These are phyloP conservation scores for Ophiobolus disseminans DNA, from an alignment of 2,329 filamentous ascomycete species.

Conservation along the genomic window DNA sequence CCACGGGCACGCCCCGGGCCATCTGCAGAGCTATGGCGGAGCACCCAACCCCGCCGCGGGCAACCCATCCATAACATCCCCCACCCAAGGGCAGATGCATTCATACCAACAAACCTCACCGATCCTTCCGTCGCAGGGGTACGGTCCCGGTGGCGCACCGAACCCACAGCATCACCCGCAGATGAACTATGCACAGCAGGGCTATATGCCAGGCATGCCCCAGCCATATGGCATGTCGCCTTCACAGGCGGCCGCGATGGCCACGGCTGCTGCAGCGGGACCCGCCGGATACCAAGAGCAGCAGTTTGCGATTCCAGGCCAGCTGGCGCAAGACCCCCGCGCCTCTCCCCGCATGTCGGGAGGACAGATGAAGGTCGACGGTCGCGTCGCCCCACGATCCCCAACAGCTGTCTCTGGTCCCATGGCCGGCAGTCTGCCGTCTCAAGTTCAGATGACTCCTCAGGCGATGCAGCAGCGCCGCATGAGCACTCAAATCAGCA, in stretches of 20 bases:
- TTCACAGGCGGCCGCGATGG: slow-evolving; percentile 91
- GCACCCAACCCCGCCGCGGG: slow-evolving; percentile 45
- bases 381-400: slow-evolving; percentile 75
- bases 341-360: slow-evolving; percentile 80
- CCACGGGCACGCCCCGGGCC: slow-evolving; percentile 52
- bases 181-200: slow-evolving; percentile 84
- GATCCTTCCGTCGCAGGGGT: slow-evolving; percentile 76
- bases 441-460: slow-evolving; percentile 50
- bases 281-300: slow-evolving; percentile 71
- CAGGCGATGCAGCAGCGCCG: slow-evolving; percentile 48
- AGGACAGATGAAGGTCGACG: slow-evolving; percentile 70
- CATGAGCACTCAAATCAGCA: slow-evolving; percentile 52
- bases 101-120: slow-evolving; percentile 75
- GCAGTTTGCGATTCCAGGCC: slow-evolving; percentile 67
- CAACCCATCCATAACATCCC: slow-evolving; percentile 69
- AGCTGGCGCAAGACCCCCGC: slow-evolving; percentile 62
- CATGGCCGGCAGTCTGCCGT: slow-evolving; percentile 54
- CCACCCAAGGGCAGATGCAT: slow-evolving; percentile 64
- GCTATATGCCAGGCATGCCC: slow-evolving; percentile 77
- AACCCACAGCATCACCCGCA: slow-evolving; percentile 69
- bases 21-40: slow-evolving; percentile 49
- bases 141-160: slow-evolving; percentile 69
- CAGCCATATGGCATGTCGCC: slow-evolving; percentile 77
- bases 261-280: slow-evolving; percentile 88
- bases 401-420: slow-evolving; percentile 72